Evolutionary conservation across 768 basidiomycete species (phyloP), one percentile per base, ranked within the genome.

Genomic region (Saitozyma sp.): DNA sequence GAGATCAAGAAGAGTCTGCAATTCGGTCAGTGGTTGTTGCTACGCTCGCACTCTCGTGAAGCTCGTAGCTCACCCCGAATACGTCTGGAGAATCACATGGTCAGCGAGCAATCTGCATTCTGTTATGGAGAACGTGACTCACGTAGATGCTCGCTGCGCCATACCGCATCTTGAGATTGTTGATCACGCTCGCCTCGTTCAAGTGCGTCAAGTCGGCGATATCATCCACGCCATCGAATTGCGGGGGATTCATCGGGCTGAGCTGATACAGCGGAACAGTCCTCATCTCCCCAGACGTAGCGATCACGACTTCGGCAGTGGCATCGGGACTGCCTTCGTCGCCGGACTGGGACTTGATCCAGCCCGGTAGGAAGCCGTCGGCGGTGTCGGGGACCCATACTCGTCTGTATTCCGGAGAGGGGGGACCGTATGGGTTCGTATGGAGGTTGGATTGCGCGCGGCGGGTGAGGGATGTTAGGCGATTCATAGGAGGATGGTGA

Each of bases 111-210:
- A 2, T 29, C 29, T 29, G 5, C 29, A 29, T 2, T 2, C 5
- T 29, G 39, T 41, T 54, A 14, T n/a, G 50, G 42, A n/a, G 46
- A 54, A 10, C 0, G 3, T 48, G 53, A 38, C 73, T 64, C 62
- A 75, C 73, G 56, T 77, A 77, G 19, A 77, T 77, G 39, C 62
- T 65, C 3, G 71, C 92, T 50, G 89, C 89, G 55, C 89, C 89
- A 80, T 93, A 98, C 79, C 96, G 85, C 70, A 91, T 82, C 62
- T 92, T 86, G 38, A 98, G 86, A 81, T 98, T 98, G 77, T 98
- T 92, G n/a, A 98, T 94, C 50, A 99, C 96, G 70, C 91, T 92
- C 10, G 96, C 94, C 84, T 99, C 96, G 78, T 98, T 98, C 62
- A 98, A 83, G 82, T 92, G 96, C 0, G 96, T 97, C 65, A 99